Base-by-base conservation (phyloP, 139 green algal species). In the Axilococcus clingmanii region DNA sequence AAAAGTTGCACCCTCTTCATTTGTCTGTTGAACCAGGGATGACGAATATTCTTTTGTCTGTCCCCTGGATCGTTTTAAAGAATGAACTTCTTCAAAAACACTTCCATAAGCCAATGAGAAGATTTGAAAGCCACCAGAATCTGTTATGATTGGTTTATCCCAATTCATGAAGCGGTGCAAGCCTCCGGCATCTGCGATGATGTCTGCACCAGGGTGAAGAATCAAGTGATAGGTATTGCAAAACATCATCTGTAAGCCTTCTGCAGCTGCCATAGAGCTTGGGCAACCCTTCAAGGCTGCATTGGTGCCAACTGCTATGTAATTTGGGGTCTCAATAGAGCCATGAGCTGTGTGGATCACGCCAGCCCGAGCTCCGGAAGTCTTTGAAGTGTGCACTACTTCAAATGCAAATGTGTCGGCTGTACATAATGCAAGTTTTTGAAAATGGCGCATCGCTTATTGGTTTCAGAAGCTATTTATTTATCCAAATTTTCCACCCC, bases 191-290 rank as follows among this genome's bases (percentile, higher is more conserved):
- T 44, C 32, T 0, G n/a, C 59, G 6, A 80, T 55, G 5, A 55
- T 45, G 4, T 77, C 63, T 7, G 48, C n/a, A 1, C 72, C 72
- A 17, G 72, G 67, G 30, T 75, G 63, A 34, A 80, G 67, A 50
- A 77, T 30, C 6, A 77, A 47, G 48, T 80, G 72, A 34, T 77
- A 77, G 3, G 67, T 80, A 52, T 80, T 80, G 44, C 45, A 61
- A 36, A 69, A 70, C 52, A 65, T 57, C 23, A 68, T 19, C 24
- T 55, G 16, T 12, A 57, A 11, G 16, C 49, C 57, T n/a, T 17
- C 28, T 38, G 47, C 47, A 27, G 72, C 64, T 2, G 63, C 60
- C 32, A 48, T 52, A 14, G 31, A 12, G 1, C 19, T 46, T 22
- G 74, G 63, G 31, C 77, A 42, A 7, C 48, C 57, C 42, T 80